Evolutionary conservation across 139 green algal genomes (phyloP), one percentile per base, ranked within the genome.

Genomic region (Chlorella sp.): DNA sequence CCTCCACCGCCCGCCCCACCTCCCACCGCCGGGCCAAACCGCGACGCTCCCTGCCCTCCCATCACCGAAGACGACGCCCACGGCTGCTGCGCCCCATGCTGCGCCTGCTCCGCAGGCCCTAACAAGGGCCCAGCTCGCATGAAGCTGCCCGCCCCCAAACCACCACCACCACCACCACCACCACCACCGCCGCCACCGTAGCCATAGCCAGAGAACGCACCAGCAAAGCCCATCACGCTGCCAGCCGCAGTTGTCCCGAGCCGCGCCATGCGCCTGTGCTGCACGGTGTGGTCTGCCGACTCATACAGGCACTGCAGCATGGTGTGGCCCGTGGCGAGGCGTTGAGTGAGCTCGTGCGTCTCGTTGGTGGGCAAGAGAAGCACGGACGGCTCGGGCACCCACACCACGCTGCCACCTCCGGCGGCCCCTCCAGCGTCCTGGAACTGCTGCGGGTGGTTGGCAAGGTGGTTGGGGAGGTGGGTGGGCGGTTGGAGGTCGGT

Each of bases 321-420:
- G 4, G 55, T 35, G 33, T 91, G 86, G 26, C 86, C 79, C 2
- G 62, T 64, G 2, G 51, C 71, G 6, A 89, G 29, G 20, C 74
- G 74, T 1, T 51, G 42, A 0, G 51, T 31, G 22, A 84, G 55
- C 35, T 81, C 79, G 0, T 66, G 32, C 3, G 74, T 78, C 49
- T 84, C 77, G 36, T 82, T 87, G 4, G 62, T 36, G 1, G 76
- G 75, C 30, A 87, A 64, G 20, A 71, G 60, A 23, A 78, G 33
- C 27, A 20, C 26, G 61, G 20, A 26, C 17, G 55, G 24, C 20
- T 27, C 55, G 55, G 55, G 27, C 4, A 30, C 24, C 55, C 64
- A 62, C 34, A 63, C 33, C 29, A 51, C 1, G 31, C 60, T 59
- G 49, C 36, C 31, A 22, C 55, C 6, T 62, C 24, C 59, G 74